Conservation (phyloP, 345 rosid genomes). For the Schrenkiella parvula region DNA sequence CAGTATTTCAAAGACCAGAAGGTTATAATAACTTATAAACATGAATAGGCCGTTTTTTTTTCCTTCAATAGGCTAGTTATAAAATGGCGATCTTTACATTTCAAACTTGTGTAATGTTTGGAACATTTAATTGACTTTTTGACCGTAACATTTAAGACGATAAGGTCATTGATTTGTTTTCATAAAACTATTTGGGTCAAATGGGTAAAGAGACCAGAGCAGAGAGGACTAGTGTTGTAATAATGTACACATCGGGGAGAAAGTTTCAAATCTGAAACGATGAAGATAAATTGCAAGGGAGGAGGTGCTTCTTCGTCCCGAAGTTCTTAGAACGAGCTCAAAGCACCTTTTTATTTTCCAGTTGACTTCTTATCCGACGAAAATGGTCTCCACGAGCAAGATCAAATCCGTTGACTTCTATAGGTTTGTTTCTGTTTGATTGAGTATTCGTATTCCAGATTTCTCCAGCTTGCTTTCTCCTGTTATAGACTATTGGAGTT, state of each 20-base stretch:
- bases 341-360: constrained; percentile 4
- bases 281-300: constrained; percentile 9
- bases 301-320: constrained; percentile 15
- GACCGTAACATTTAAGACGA: background rate
- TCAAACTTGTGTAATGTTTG: background rate
- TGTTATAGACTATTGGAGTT: background rate
- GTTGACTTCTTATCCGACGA: constrained; percentile 17
- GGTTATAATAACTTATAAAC: background rate
- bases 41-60: background rate
- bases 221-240: background rate
- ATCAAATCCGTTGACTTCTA: constrained; percentile 75
- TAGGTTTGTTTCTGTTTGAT: constrained; percentile 40
- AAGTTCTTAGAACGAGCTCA: constrained; percentile 10
- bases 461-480: background rate
- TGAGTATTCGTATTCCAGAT: background rate
- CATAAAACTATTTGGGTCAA: background rate
- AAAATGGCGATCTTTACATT: too few relatives aligned
- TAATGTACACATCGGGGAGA: background rate
- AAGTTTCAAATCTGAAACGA: constrained; percentile 24
- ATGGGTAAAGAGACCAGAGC: background rate
- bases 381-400: constrained; percentile 60
- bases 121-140: background rate
- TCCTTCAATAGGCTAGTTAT: background rate
- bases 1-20: too few relatives aligned
- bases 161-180: background rate